These are phyloP conservation scores for Suhomyces prunicola DNA, from an alignment of 805 yeast genomes.

Conservation along the genomic window DNA sequence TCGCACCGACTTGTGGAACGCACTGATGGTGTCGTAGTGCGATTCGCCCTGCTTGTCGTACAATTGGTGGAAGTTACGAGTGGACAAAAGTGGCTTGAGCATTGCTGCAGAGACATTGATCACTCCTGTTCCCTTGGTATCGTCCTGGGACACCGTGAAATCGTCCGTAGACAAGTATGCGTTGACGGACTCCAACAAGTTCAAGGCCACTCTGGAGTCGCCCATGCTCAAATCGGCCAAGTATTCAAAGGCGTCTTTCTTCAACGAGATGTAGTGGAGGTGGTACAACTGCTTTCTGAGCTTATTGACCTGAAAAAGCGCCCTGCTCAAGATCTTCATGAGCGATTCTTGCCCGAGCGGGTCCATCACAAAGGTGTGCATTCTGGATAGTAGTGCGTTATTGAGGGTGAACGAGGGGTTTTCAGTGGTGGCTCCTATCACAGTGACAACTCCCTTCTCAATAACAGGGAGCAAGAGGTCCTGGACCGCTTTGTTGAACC, in stretches of 20 bases:
- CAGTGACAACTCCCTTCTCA: slow-evolving; percentile 38
- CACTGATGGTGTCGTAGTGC: slow-evolving; percentile 94
- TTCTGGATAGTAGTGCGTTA: slow-evolving; percentile 41
- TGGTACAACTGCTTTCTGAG: slow-evolving; percentile 52
- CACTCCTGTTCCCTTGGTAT: slow-evolving; percentile 23
- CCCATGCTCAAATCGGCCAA: slow-evolving; percentile 78
- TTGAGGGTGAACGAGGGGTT: slow-evolving; percentile 52
- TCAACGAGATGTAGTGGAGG: slow-evolving; percentile 49
- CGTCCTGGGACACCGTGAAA: slow-evolving; percentile 14
- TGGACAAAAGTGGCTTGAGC: slow-evolving; percentile 42
- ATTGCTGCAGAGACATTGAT: slow-evolving; percentile 38
- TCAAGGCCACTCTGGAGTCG: slow-evolving; percentile 82
- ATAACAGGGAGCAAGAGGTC: slow-evolving; percentile 41
- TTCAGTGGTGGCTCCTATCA: slow-evolving; percentile 55
- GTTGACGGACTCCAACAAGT: slow-evolving; percentile 71
- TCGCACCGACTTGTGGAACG: slow-evolving; percentile 88
- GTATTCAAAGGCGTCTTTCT: slow-evolving; percentile 58
- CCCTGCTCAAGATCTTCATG: slow-evolving; percentile 33
- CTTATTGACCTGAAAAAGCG: slow-evolving; percentile 49
- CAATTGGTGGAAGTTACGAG: slow-evolving; percentile 46
- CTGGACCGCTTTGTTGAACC: slow-evolving; percentile 43
- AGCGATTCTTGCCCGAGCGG: slow-evolving; percentile 31
- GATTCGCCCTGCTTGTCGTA: slow-evolving; percentile 88
- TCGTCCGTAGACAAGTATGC: slow-evolving; percentile 44
- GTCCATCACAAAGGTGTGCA: slow-evolving; percentile 46